Evolutionary conservation across 2,329 filamentous ascomycete genomes (phyloP), one percentile per base, ranked within the genome.

Genomic region (Cladosporium sp.): DNA sequence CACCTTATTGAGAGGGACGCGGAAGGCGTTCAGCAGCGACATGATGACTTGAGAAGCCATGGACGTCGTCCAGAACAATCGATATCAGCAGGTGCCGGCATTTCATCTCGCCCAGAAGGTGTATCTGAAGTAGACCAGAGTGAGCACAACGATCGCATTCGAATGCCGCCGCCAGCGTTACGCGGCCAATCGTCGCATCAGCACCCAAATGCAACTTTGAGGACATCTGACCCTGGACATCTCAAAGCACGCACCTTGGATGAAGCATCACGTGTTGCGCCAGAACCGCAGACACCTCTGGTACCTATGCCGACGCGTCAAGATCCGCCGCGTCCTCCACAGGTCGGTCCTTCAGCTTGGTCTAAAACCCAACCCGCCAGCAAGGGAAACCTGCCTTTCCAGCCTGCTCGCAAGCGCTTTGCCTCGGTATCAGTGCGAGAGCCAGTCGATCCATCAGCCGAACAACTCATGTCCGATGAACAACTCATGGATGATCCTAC

Each of bases 1-100:
- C n/a, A n/a, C n/a, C n/a, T n/a, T 5, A 62, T 72, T 11, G 68
- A 68, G 18, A 42, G 72, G 12, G 45, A 20, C n/a, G 41, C 41
- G 17, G 36, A 49, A 19, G 15, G 4, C 22, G 5, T 27, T 5
- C 22, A 27, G 22, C 22, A 27, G 22, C 22, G 22, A 27, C 22
- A 27, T 27, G 22, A 32, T 27, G 17, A 49, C 34, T 20, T 22
- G 15, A 18, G 34, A 27, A 44, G 44, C 11, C 49, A 49, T 34
- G 15, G 12, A 36, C 40, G 38, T 19, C 37, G 9, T 9, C 5
- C 9, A 27, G 9, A 27, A 27, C 22, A 5, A 4, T 4, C 22
- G 9, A 27, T 9, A 27, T 9, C 4, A 9, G 22, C 5, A 9
- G 9, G 22, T 27, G 4, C 22, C 4, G 22, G 9, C 22, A 9